A percentile compares a stretch with the other conserved stretches of the same genome.
Evolutionary conservation across 2,329 filamentous ascomycete genomes (phyloP).

Genomic region (Talaromyces sp.): DNA sequence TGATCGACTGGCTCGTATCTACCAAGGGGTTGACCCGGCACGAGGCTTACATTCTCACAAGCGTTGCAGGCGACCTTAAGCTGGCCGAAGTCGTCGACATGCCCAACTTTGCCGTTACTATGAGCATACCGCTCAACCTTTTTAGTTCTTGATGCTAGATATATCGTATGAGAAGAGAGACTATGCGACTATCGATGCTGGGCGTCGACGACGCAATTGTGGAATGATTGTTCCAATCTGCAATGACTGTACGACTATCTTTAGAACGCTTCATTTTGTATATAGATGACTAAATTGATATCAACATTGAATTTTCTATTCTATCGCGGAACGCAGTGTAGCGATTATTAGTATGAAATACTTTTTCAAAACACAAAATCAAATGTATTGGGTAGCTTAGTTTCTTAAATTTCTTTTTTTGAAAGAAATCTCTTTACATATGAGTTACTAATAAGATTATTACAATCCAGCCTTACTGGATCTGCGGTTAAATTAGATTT

Average conservation of each 20-base stretch:
- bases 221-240: background rate
- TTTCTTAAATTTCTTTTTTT: no score
- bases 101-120: slow-evolving; percentile 50
- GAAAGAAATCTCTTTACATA: no score
- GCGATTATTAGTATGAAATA: no score
- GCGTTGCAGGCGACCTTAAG: slow-evolving; percentile 47
- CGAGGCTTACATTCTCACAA: slow-evolving; percentile 51
- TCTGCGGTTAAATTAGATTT: no score
- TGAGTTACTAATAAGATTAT: no score
- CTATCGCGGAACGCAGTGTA: no score
- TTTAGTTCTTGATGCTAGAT: slow-evolving; percentile 26
- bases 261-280: background rate
- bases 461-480: no score
- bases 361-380: no score
- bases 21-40: slow-evolving; percentile 42
- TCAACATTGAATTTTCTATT: background rate
- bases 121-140: slow-evolving; percentile 45
- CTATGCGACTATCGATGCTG: background rate
- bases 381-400: no score
- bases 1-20: slow-evolving; percentile 46
- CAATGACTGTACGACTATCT: background rate
- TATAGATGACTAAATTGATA: background rate
- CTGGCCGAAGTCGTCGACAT: slow-evolving; percentile 52
- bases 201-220: background rate
- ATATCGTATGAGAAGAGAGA: background rate